These are phyloP conservation scores for Backusella mclennaniae DNA, from an alignment of 192 early-diverging fungal genomes.

Conservation along the genomic window DNA sequence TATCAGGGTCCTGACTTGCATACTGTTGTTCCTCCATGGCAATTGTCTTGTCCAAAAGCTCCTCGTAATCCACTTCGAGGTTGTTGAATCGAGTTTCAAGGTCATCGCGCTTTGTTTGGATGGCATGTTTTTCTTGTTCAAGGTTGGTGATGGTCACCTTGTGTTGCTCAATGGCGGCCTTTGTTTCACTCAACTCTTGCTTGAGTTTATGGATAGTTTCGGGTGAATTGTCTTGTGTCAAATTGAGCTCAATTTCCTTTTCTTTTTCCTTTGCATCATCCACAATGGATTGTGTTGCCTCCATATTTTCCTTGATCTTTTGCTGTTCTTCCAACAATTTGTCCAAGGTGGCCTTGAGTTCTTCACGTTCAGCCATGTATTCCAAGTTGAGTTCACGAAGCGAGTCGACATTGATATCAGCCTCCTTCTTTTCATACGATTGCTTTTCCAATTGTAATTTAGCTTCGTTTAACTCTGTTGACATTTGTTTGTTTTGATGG, in stretches of 20 bases:
- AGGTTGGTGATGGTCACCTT: slow-evolving; percentile 62
- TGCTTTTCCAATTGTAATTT: slow-evolving; percentile 86
- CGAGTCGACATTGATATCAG: slow-evolving; percentile 82
- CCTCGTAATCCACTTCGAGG: slow-evolving; percentile 80
- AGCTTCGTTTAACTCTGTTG: slow-evolving; percentile 68
- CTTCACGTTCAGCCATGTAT: slow-evolving; percentile 70
- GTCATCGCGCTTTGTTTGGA: slow-evolving; percentile 63
- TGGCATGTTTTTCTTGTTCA: slow-evolving; percentile 54
- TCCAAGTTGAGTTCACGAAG: slow-evolving; percentile 84
- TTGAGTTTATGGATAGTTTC: slow-evolving; percentile 64
- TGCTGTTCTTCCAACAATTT: slow-evolving; percentile 64
- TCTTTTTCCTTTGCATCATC: slow-evolving; percentile 67
- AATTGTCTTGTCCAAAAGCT: slow-evolving; percentile 72
- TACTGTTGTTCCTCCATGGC: slow-evolving; percentile 64
- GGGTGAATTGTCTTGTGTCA: slow-evolving; percentile 37
- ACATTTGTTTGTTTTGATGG: slow-evolving; percentile 72
- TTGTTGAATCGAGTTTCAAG: slow-evolving; percentile 64
- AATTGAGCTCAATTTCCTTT: slow-evolving; percentile 63
- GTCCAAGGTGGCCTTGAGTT: slow-evolving; percentile 62
- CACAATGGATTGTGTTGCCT: slow-evolving; percentile 62
- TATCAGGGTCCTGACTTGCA: slow-evolving; percentile 46
- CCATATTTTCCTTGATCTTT: slow-evolving; percentile 74
- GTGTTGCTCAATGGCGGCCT: slow-evolving; percentile 60
- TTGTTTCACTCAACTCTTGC: slow-evolving; percentile 67
- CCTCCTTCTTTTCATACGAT: slow-evolving; percentile 85